These are phyloP conservation scores for Acanthamoeba lenticulata DNA, from an alignment of 208 protist genomes.

Conservation along the genomic window DNA sequence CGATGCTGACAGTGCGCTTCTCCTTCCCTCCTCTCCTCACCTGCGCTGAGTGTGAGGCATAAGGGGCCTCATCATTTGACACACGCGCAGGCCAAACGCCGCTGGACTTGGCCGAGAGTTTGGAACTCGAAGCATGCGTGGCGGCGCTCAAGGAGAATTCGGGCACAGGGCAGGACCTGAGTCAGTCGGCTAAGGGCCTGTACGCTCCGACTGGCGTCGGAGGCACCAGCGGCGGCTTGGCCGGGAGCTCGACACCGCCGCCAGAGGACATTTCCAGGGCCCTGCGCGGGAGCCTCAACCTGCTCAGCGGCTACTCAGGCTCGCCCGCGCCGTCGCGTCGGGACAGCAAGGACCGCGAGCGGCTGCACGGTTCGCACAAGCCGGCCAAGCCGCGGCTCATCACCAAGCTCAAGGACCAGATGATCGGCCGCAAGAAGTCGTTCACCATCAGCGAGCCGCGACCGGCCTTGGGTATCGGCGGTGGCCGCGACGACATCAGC, in stretches of 20 bases:
- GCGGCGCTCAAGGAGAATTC: slow-evolving; percentile 3
- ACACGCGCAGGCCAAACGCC: slow-evolving; percentile 1
- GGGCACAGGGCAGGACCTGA: not conserved
- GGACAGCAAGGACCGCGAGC: not conserved
- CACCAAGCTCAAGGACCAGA: slow-evolving; percentile 30
- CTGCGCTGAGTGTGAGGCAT: not conserved
- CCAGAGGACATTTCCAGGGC: slow-evolving; percentile 31
- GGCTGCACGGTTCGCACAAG: not conserved
- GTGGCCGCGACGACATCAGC: too few relatives aligned
- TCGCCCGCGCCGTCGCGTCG: not conserved
- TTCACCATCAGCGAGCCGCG: slow-evolving; percentile 21
- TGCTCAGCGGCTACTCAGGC: slow-evolving; percentile 17
- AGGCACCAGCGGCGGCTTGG: not conserved
- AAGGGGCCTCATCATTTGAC: not conserved
- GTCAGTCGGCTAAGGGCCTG: too few relatives aligned
- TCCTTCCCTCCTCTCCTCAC: too few relatives aligned
- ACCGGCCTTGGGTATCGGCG: too few relatives aligned
- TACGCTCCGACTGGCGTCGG: too few relatives aligned
- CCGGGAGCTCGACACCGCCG: not conserved
- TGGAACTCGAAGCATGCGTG: not conserved
- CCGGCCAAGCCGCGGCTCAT: slow-evolving; percentile 17
- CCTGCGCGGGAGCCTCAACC: slow-evolving; percentile 15
- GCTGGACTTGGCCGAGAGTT: slow-evolving; percentile 1
- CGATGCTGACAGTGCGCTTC: not conserved
- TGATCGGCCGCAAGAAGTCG: slow-evolving; percentile 12